A percentile compares a stretch with the other conserved stretches of the same genome.
These are phyloP conservation scores for Nitzschia sp. DNA, from an alignment of 108 stramenopile genomes.

Conservation along the genomic window DNA sequence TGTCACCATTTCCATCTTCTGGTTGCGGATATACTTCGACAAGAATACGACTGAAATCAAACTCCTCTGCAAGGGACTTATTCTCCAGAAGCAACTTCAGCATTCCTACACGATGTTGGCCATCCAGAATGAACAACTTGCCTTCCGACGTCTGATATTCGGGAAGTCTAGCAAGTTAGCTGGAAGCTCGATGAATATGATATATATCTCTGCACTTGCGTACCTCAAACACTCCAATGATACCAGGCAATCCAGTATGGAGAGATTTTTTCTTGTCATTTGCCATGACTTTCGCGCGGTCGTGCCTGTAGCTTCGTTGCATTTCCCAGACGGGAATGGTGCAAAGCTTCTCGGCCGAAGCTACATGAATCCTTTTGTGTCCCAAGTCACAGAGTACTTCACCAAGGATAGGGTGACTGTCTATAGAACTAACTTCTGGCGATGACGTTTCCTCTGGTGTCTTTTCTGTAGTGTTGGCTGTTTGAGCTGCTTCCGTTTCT, in stretches of 20 bases:
- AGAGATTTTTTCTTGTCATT: conserved; percentile 64
- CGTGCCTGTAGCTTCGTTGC: conserved; percentile 76
- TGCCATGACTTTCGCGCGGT: conserved; percentile 70
- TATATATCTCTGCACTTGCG: neutral
- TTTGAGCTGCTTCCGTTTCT: conserved; percentile 13
- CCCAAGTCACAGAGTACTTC: conserved; percentile 50
- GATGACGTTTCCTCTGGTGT: neutral
- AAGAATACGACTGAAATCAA: conserved; percentile 68
- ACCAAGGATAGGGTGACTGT: conserved; percentile 70
- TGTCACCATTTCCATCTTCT: conserved; percentile 5
- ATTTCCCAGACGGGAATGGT: conserved; percentile 74
- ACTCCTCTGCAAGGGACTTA: conserved; percentile 19
- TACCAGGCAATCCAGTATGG: conserved; percentile 69
- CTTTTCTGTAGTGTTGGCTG: neutral
- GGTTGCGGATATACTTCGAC: conserved; percentile 71
- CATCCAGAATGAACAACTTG: conserved; percentile 71
- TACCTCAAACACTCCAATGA: conserved; percentile 65
- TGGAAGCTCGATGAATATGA: neutral
- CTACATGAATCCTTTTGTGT: conserved; percentile 67
- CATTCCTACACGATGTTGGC: conserved; percentile 89
- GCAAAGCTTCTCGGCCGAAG: conserved; percentile 39
- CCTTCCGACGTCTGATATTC: conserved; percentile 49
- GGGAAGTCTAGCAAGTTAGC: neutral
- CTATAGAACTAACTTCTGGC: neutral
- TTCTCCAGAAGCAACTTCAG: conserved; percentile 61